phyloP scores from a whole-genome alignment of 495 filamentous ascomycete species.

The Neurospora hispaniola region DNA sequence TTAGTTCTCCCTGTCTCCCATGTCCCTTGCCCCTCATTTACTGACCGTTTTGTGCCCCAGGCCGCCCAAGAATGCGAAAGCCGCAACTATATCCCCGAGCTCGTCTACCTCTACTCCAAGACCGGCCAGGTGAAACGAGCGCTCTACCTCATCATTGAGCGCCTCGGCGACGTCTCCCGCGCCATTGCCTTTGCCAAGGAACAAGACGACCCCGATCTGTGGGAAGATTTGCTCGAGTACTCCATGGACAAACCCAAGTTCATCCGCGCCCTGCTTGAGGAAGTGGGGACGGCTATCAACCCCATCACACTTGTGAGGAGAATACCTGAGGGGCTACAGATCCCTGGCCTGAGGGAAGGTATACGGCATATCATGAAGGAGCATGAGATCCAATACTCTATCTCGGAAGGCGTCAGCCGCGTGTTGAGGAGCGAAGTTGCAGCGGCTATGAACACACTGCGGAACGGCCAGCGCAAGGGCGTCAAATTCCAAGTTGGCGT shows the following conservation, averaged over 20 bases:
- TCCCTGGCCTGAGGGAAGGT: constrained; percentile 78
- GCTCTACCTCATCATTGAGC: constrained; percentile 81
- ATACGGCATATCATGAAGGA: constrained; percentile 80
- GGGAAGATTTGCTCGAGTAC: constrained; percentile 91
- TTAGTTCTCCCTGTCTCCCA: constrained; percentile 4
- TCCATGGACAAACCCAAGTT: constrained; percentile 94
- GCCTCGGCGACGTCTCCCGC: constrained; percentile 74
- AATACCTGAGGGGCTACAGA: constrained; percentile 84
- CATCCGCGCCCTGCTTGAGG: constrained; percentile 82
- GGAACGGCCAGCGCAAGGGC: constrained; percentile 66
- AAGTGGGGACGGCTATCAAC: constrained; percentile 86
- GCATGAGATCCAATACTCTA: constrained; percentile 84
- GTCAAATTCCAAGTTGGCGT: constrained; percentile 75
- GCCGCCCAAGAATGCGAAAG: constrained; percentile 72
- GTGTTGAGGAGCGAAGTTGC: constrained; percentile 83
- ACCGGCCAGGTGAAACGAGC: constrained; percentile 87
- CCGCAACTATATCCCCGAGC: constrained; percentile 69
- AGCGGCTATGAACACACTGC: constrained; percentile 63
- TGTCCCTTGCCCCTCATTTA: background rate
- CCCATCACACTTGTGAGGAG: constrained; percentile 80
- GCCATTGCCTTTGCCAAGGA: constrained; percentile 91
- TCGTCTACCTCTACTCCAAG: constrained; percentile 89
- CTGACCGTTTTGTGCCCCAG: constrained; percentile 15
- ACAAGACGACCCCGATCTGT: constrained; percentile 80
- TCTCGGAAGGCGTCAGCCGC: constrained; percentile 78